These are phyloP conservation scores for Sphaerulina musiva DNA, from an alignment of 2,329 filamentous ascomycete genomes.

Conservation along the genomic window DNA sequence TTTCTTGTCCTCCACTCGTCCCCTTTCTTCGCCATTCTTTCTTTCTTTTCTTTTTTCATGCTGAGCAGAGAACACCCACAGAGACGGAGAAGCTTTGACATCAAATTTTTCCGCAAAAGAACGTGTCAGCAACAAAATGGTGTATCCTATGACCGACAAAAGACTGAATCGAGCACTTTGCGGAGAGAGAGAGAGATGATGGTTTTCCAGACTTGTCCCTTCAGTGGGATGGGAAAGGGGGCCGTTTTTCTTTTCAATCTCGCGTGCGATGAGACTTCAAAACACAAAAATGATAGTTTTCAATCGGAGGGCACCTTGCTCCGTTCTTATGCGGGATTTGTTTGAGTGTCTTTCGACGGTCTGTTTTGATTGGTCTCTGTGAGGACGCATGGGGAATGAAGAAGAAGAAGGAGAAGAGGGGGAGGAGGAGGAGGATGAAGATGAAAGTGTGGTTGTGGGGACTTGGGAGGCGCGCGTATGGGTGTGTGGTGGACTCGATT, in stretches of 20 bases:
- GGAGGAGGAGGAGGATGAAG: background rate
- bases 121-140: conserved; percentile 1
- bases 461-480: too few relatives aligned
- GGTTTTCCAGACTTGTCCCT: background rate
- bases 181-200: background rate
- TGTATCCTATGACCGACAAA: conserved; percentile 14
- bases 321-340: conserved; percentile 20
- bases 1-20: too few relatives aligned
- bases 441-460: conserved; percentile 6
- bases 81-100: background rate
- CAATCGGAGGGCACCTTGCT: conserved; percentile 35
- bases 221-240: conserved; percentile 3
- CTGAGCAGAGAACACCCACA: too few relatives aligned
- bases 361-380: background rate
- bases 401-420: background rate
- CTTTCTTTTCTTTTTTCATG: too few relatives aligned
- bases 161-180: background rate
- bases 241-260: background rate
- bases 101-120: background rate
- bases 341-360: conserved; percentile 6
- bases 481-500: too few relatives aligned
- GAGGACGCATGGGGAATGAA: conserved; percentile 20
- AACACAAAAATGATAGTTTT: conserved; percentile 34
- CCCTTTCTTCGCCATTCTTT: too few relatives aligned
- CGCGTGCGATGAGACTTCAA: conserved; percentile 20